Base-by-base conservation (phyloP, 23 red algal species). In the Gracilariopsis chorda region DNA sequence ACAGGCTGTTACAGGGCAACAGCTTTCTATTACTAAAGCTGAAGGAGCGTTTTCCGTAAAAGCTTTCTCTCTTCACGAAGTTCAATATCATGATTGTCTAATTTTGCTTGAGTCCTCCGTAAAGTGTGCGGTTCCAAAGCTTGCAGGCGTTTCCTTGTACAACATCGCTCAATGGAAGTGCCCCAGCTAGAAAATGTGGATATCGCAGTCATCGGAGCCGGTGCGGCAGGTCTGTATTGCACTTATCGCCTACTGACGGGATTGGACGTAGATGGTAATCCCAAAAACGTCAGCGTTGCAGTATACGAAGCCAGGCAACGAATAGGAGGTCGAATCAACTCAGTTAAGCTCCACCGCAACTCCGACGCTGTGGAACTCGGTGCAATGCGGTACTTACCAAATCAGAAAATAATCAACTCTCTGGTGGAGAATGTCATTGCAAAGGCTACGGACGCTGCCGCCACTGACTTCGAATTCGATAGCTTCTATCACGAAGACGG, bases 181-280 rank as follows among this genome's bases (percentile, higher is more conserved):
- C n/a, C n/a, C n/a, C n/a, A n/a, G n/a, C n/a, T n/a, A n/a, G n/a
- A 60, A n/a, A 6, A 60, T 7, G n/a, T 60, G 8, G 72, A 78
- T 78, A 43, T 78, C 19, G 72, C 72, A 17, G 17, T 78, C 23
- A 78, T 78, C 32, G 72, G 72, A 20, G 72, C 72, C 16, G 72
- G 72, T 46, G 72, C 72, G 14, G 72, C 72, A 48, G 72, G 72
- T 32, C 72, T 78, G 40, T 78, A 48, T 78, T 78, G 43, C 42
- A 43, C 72, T 11, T 78, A 78, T 51, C 43, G 72, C 43, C 40
- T 78, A 17, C 41, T 78, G 24, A 51, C 35, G 72, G 48, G 20
- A 4, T 9, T 20, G 8, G 11, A 78, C 40, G 4, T 20, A n/a
- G 11, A 46, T n/a, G 5, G 23, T 23, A 48, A 13, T 78, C 72